Conservation (phyloP, 345 rosid species). For the Lepidium africanum region DNA sequence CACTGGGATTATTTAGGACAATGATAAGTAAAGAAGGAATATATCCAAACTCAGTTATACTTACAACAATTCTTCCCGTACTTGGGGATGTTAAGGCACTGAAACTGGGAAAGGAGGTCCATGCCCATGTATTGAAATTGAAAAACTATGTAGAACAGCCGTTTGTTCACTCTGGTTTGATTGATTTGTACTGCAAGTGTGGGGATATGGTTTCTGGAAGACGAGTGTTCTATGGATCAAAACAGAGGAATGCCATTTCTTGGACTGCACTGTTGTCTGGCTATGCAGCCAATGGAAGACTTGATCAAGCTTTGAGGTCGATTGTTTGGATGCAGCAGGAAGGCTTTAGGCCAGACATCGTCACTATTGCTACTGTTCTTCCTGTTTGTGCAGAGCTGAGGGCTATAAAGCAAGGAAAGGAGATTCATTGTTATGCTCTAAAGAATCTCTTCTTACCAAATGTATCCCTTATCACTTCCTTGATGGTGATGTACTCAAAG, state of each 20-base stretch:
- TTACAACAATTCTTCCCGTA: slow-evolving; percentile 58
- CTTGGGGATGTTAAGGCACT: slow-evolving; percentile 54
- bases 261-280: slow-evolving; percentile 94
- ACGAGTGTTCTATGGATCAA: slow-evolving; percentile 54
- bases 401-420: slow-evolving; percentile 69
- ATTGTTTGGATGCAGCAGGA: slow-evolving; percentile 96
- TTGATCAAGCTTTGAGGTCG: slow-evolving; percentile 80
- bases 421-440: slow-evolving; percentile 72
- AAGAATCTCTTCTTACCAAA: slow-evolving; percentile 69
- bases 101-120: slow-evolving; percentile 67
- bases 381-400: slow-evolving; percentile 68
- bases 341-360: slow-evolving; percentile 69
- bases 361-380: slow-evolving; percentile 63
- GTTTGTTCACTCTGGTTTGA: slow-evolving; percentile 59
- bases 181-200: slow-evolving; percentile 87
- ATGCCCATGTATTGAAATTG: slow-evolving; percentile 55
- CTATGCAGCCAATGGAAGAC: slow-evolving; percentile 60
- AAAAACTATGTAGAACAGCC: slow-evolving; percentile 40
- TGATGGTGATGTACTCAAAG: slow-evolving; percentile 81
- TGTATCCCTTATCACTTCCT: slow-evolving; percentile 59
- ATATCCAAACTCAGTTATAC: slow-evolving; percentile 58
- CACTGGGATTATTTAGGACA: slow-evolving; percentile 49
- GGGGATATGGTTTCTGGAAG: slow-evolving; percentile 63
- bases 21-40: slow-evolving; percentile 65
- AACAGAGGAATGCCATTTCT: slow-evolving; percentile 59